These are phyloP conservation scores for Saccharomycopsis sp. DNA, from an alignment of 805 yeast species.

Conservation along the genomic window DNA sequence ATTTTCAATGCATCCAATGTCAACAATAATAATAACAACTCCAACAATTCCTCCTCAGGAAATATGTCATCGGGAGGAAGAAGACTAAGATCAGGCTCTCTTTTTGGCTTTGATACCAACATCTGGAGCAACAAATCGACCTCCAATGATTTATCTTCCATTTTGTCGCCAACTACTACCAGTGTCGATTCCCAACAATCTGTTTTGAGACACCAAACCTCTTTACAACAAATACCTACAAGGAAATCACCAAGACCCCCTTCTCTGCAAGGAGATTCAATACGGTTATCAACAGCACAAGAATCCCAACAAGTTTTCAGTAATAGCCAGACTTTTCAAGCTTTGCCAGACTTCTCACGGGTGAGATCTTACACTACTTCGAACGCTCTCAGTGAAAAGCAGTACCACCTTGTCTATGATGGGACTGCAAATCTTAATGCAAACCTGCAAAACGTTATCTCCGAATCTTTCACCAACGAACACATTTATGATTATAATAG, in stretches of 20 bases:
- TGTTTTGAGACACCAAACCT: slow-evolving; percentile 9
- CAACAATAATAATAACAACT: slow-evolving; percentile 23
- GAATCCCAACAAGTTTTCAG: too few species aligned
- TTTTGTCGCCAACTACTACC: slow-evolving; percentile 18
- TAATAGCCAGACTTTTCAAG: not conserved
- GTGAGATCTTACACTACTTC: slow-evolving; percentile 46
- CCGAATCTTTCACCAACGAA: slow-evolving; percentile 20
- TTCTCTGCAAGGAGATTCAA: slow-evolving; percentile 23
- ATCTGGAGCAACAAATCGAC: slow-evolving; percentile 55
- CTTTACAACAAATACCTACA: slow-evolving; percentile 9
- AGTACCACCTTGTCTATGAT: slow-evolving; percentile 16
- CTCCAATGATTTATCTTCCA: slow-evolving; percentile 20
- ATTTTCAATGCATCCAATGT: slow-evolving; percentile 20
- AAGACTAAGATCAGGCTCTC: slow-evolving; percentile 49
- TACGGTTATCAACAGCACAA: too few species aligned
- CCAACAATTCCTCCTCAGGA: slow-evolving; percentile 7
- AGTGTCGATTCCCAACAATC: slow-evolving; percentile 12
- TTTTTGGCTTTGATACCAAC: slow-evolving; percentile 34
- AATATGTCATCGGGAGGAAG: too few species aligned
- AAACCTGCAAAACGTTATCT: not conserved
- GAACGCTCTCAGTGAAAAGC: slow-evolving; percentile 22
- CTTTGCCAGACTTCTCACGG: slow-evolving; percentile 24
- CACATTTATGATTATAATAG: slow-evolving; percentile 22
- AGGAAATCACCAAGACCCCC: slow-evolving; percentile 12
- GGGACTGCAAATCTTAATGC: not conserved